These are phyloP conservation scores for Cnidoscolus chayamansa DNA, from an alignment of 441 rosid genomes.

Conservation along the genomic window DNA sequence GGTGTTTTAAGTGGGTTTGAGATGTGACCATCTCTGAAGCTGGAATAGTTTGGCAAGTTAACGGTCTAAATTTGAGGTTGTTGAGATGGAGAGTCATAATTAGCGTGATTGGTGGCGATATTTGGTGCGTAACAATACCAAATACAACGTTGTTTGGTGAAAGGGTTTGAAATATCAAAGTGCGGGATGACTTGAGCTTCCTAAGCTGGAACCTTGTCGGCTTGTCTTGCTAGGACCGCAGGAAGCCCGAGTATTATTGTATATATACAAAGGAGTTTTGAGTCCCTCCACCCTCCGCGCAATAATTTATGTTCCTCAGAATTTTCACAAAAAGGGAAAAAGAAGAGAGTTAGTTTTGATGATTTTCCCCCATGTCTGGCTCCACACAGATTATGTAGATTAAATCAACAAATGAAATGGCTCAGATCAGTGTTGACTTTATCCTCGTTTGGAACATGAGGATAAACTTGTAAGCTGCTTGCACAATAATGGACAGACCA, in stretches of 20 bases:
- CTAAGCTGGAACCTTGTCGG: not conserved
- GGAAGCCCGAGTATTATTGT: not conserved
- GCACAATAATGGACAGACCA: too few relatives aligned
- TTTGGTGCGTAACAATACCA: conserved; percentile 27
- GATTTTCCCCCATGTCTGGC: too few relatives aligned
- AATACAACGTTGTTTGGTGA: conserved; percentile 7
- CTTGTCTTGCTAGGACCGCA: not conserved
- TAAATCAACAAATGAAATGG: too few relatives aligned
- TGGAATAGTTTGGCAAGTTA: not conserved
- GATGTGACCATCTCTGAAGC: not conserved
- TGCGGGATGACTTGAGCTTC: not conserved
- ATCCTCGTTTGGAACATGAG: too few relatives aligned
- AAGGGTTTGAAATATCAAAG: conserved; percentile 18
- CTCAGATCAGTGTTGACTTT: too few relatives aligned
- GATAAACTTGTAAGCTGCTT: too few relatives aligned
- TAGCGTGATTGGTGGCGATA: conserved; percentile 45
- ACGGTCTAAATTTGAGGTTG: not conserved
- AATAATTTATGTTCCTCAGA: too few relatives aligned
- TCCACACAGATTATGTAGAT: too few relatives aligned
- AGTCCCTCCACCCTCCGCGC: too few relatives aligned
- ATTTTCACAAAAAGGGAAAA: too few relatives aligned
- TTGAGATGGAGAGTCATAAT: conserved; percentile 2
- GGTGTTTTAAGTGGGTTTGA: not conserved
- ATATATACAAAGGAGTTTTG: too few relatives aligned
- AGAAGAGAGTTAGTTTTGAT: too few relatives aligned